phyloP scores from a whole-genome alignment of 345 rosid genomes.

The Gossypium herbaceum region DNA sequence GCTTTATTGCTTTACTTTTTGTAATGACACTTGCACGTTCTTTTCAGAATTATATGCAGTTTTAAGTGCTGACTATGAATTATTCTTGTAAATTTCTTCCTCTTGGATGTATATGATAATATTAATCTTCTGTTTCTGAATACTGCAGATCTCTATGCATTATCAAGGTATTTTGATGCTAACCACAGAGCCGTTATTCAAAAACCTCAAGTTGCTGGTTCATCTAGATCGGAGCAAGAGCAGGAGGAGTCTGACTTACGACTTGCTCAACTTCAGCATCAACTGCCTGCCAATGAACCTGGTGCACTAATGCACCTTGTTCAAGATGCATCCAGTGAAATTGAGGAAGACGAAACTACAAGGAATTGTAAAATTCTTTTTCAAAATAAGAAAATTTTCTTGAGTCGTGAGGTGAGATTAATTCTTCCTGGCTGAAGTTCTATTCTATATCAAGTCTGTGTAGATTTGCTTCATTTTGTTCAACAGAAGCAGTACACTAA shows the following conservation, averaged over 20 bases:
- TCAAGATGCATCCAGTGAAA: conserved; percentile 49
- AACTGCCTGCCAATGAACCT: conserved; percentile 87
- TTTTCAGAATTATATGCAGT: neutral
- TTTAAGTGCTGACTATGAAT: neutral
- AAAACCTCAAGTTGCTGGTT: conserved; percentile 35
- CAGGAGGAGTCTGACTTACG: conserved; percentile 64
- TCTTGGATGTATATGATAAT: neutral
- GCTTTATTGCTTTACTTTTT: conserved; percentile 14
- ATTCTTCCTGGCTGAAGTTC: neutral
- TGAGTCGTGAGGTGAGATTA: conserved; percentile 85
- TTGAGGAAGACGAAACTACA: conserved; percentile 91
- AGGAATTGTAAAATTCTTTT: conserved; percentile 71
- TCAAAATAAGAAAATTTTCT: conserved; percentile 68
- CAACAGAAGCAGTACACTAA: neutral
- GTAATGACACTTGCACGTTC: neutral
- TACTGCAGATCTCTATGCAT: conserved; percentile 82
- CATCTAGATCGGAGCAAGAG: conserved; percentile 40
- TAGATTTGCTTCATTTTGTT: conserved; percentile 1
- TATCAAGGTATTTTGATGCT: conserved; percentile 72
- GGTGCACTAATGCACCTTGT: conserved; percentile 92
- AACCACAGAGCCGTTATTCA: conserved; percentile 39
- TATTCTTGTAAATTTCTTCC: neutral
- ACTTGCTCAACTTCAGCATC: conserved; percentile 95
- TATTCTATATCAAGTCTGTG: neutral
- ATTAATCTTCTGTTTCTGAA: conserved; percentile 1